Conservation (phyloP, 352 stramenopile species). For the Phytophthora lateralis region DNA sequence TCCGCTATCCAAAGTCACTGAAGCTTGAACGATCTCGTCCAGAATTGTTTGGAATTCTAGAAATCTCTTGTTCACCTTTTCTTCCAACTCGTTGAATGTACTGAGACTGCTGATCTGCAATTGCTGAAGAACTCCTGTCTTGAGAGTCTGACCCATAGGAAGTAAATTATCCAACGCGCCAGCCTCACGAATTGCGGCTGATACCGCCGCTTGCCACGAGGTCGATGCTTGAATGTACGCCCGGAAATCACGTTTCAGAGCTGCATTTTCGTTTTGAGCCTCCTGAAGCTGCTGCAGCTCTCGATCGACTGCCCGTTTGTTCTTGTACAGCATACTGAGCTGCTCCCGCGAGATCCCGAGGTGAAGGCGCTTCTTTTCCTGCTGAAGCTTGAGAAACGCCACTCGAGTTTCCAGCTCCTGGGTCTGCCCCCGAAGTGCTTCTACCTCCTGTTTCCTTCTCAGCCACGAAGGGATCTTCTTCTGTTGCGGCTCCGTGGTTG, state of each 20-base stretch:
- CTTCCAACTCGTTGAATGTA: background rate
- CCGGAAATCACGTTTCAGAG: background rate
- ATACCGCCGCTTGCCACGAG: background rate
- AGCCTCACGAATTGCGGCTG: background rate
- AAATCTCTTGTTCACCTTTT: background rate
- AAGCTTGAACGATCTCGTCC: background rate
- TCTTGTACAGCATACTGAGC: background rate
- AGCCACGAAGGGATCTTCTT: constrained; percentile 10
- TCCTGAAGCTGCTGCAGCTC: background rate
- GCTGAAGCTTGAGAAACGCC: background rate
- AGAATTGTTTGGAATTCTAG: constrained; percentile 2
- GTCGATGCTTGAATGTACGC: background rate
- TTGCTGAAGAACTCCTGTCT: background rate
- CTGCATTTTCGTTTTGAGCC: constrained; percentile 2
- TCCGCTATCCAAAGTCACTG: background rate
- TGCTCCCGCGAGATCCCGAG: background rate
- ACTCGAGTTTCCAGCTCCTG: constrained; percentile 7
- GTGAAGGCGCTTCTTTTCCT: background rate
- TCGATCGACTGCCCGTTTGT: background rate
- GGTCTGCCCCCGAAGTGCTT: background rate
- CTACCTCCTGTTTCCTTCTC: constrained; percentile 8
- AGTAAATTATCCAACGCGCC: background rate
- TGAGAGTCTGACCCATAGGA: background rate
- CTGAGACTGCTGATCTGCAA: constrained; percentile 3
- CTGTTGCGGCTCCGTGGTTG: background rate